These are phyloP conservation scores for Phytopythium delawarense DNA, from an alignment of 352 stramenopile genomes.

Conservation along the genomic window DNA sequence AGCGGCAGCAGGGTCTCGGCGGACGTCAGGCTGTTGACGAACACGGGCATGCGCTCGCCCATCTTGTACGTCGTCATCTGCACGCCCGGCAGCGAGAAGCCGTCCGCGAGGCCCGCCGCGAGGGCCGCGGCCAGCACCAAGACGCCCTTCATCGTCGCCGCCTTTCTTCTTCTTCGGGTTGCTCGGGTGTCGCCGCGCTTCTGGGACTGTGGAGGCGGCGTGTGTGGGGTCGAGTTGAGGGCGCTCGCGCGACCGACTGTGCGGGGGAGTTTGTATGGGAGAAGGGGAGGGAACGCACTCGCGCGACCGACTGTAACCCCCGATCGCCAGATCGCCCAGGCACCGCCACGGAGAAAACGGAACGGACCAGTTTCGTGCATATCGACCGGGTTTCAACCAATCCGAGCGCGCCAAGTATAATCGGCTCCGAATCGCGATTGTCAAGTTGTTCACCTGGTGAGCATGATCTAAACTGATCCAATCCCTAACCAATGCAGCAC, in stretches of 20 bases:
- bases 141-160: slow-evolving; percentile 15
- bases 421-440: no score
- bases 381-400: not conserved
- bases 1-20: slow-evolving; percentile 94
- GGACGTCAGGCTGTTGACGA: slow-evolving; percentile 95
- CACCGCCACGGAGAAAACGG: not conserved
- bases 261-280: not conserved
- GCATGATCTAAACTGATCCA: no score
- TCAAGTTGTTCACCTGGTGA: no score
- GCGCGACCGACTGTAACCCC: not conserved
- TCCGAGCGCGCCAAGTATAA: not conserved
- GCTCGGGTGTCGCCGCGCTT: not conserved
- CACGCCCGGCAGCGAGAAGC: slow-evolving; percentile 80
- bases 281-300: not conserved
- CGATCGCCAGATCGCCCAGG: not conserved
- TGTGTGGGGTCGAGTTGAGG: not conserved
- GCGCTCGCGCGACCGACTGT: not conserved
- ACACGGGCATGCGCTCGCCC: slow-evolving; percentile 82
- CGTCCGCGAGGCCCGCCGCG: slow-evolving; percentile 9
- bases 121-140: slow-evolving; percentile 18
- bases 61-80: slow-evolving; percentile 89
- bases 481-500: not conserved
- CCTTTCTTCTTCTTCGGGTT: not conserved
- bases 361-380: not conserved
- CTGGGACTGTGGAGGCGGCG: not conserved